These are phyloP conservation scores for Omphalotus guepiniiformis DNA, from an alignment of 768 basidiomycete genomes.

Conservation along the genomic window DNA sequence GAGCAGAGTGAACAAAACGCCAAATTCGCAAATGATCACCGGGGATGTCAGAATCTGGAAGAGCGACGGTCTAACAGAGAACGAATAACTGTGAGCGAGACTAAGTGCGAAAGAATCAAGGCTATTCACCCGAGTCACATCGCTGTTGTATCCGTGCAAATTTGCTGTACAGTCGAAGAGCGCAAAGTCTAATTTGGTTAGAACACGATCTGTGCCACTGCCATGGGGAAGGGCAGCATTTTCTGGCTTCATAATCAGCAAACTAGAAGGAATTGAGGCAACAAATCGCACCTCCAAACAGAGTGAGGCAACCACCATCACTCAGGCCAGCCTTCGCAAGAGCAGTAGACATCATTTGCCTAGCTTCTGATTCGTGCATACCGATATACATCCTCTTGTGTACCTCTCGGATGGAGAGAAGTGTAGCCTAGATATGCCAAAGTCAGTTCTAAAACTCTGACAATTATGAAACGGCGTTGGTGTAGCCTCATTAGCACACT, in stretches of 20 bases:
- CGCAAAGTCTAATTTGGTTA: slow-evolving; percentile 57
- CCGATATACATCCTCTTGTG: slow-evolving; percentile 60
- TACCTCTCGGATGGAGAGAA: slow-evolving; percentile 68
- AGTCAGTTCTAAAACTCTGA: not conserved
- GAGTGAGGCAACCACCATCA: slow-evolving; percentile 55
- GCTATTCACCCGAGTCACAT: slow-evolving; percentile 71
- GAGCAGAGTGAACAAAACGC: slow-evolving; percentile 62
- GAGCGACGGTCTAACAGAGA: slow-evolving; percentile 54
- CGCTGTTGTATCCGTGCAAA: slow-evolving; percentile 72
- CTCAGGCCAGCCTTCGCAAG: slow-evolving; percentile 56
- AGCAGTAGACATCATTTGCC: slow-evolving; percentile 50
- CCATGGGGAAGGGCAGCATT: slow-evolving; percentile 89
- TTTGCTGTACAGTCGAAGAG: slow-evolving; percentile 72
- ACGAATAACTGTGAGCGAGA: slow-evolving; percentile 1
- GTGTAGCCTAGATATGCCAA: slow-evolving; percentile 53
- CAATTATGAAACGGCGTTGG: not conserved
- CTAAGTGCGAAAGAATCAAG: not conserved
- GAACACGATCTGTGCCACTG: slow-evolving; percentile 59
- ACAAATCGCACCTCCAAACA: slow-evolving; percentile 72
- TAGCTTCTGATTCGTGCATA: slow-evolving; percentile 71
- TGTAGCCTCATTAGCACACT: slow-evolving; percentile 76
- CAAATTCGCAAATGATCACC: slow-evolving; percentile 52
- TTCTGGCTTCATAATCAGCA: slow-evolving; percentile 36
- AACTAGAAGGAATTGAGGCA: not conserved
- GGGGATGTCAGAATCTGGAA: slow-evolving; percentile 53